Evolutionary conservation across 805 yeast species (phyloP), one percentile per base, ranked within the genome.

Genomic region (Pichia cephalocereana): DNA sequence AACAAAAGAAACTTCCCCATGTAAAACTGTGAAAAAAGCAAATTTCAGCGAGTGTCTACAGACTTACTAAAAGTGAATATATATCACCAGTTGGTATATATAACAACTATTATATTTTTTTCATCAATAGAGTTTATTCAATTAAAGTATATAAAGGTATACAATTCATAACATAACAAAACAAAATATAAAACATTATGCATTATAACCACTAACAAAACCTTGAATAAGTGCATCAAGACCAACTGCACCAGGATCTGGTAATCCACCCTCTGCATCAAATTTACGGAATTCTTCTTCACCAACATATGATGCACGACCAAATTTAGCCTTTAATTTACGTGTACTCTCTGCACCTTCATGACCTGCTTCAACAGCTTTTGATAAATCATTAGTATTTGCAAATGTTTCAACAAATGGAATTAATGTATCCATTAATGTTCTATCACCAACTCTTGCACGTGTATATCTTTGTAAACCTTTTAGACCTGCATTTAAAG

Each of bases 241-340:
- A 4, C 97, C 97, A 49, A 87, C 79, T 3, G 97, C 96, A 54
- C 98, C 97, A 6, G 98, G 96, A 59, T 90, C 98, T 2, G 96
- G 95, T 31, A 89, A 72, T n/a, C 85, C 86, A 27, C 86, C 88
- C 59, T 73, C 74, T 38, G 70, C 72, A 38, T 66, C 73, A 45
- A 69, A 72, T 41, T 64, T 66, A 47, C 70, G 68, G 56, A 80
- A 74, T 46, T 77, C 83, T 12, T 73, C 79, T 51, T 78, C 79
- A 52, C 74, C 72, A 28, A 90, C 96, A 62, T 90, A 91, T 6
- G 95, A 83, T 17, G 98, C 96, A 60, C 98, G 79, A 31, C 98
- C 98, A 56, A 91, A 88, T 57, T 83, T 83, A 41, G 97, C 97
- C 54, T 79, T 82, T 54, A 86, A 68, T 37, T 78, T 70, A 44